Conservation (phyloP, 2,329 filamentous ascomycete species). For the Ampelomyces quisqualis region DNA sequence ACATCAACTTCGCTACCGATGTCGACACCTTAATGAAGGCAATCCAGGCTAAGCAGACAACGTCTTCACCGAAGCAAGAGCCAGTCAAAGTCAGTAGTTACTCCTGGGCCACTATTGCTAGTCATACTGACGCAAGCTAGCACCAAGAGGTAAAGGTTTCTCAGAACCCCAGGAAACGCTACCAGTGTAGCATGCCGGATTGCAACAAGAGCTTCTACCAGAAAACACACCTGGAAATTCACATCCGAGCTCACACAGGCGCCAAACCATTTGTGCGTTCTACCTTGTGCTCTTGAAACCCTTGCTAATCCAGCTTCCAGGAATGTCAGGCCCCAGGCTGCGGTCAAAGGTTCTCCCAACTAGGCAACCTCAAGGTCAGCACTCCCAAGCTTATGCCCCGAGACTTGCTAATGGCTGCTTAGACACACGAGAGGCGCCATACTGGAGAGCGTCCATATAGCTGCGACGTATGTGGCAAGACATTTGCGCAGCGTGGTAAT, state of each 20-base stretch:
- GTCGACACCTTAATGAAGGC: conserved; percentile 87
- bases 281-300: background rate
- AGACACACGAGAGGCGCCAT: conserved; percentile 86
- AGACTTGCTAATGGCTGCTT: conserved; percentile 13
- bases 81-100: conserved; percentile 34
- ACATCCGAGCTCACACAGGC: conserved; percentile 84
- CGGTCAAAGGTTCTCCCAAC: conserved; percentile 79
- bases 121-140: conserved; percentile 14
- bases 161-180: conserved; percentile 61
- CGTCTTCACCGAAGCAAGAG: conserved; percentile 34
- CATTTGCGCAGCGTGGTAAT: conserved; percentile 83
- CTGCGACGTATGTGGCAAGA: conserved; percentile 77
- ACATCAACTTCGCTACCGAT: conserved; percentile 73
- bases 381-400: too few species aligned
- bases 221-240: conserved; percentile 90
- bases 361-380: conserved; percentile 82
- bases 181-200: conserved; percentile 69
- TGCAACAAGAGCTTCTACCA: conserved; percentile 85
- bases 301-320: conserved; percentile 36
- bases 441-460: conserved; percentile 82
- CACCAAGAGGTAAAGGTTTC: conserved; percentile 28
- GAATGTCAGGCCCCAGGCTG: conserved; percentile 72
- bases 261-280: conserved; percentile 80
- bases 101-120: background rate
- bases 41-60: conserved; percentile 68